Conservation (phyloP, 805 yeast species). For the Candida maesae region DNA sequence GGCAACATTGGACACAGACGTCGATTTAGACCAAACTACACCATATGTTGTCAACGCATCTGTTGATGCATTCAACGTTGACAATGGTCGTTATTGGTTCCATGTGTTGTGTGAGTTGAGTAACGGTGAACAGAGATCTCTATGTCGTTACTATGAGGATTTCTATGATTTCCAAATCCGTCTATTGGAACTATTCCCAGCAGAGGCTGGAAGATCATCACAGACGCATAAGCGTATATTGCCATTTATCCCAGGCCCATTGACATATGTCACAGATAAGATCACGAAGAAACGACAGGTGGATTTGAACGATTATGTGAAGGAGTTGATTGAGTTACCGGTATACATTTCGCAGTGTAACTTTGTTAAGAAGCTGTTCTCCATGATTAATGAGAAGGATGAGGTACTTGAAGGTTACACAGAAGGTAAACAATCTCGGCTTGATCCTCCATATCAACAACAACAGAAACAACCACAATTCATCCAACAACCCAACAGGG, state of each 20-base stretch:
- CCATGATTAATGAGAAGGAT: constrained; percentile 38
- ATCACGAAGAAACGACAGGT: constrained; percentile 52
- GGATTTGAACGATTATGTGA: constrained; percentile 53
- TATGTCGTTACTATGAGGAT: constrained; percentile 92
- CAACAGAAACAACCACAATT: constrained; percentile 6
- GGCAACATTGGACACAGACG: constrained; percentile 6
- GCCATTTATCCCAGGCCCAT: constrained; percentile 96
- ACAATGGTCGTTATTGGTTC: constrained; percentile 88
- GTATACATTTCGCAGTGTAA: constrained; percentile 65
- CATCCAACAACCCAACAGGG: constrained; percentile 9
- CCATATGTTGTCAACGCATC: constrained; percentile 43
- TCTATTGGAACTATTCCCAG: constrained; percentile 78
- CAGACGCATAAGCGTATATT: constrained; percentile 72
- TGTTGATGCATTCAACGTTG: constrained; percentile 76
- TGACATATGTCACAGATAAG: constrained; percentile 82
- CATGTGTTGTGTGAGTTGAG: constrained; percentile 63
- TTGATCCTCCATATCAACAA: too few relatives aligned
- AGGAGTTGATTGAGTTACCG: constrained; percentile 66
- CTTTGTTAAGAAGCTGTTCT: constrained; percentile 69
- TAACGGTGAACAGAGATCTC: constrained; percentile 62
- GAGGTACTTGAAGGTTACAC: constrained; percentile 24
- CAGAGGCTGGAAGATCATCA: constrained; percentile 80
- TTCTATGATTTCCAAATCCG: constrained; percentile 90
- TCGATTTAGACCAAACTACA: constrained; percentile 13
- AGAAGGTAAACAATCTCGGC: too few relatives aligned